These are phyloP conservation scores for Cladophialophora immunda DNA, from an alignment of 2,329 filamentous ascomycete species.

Conservation along the genomic window DNA sequence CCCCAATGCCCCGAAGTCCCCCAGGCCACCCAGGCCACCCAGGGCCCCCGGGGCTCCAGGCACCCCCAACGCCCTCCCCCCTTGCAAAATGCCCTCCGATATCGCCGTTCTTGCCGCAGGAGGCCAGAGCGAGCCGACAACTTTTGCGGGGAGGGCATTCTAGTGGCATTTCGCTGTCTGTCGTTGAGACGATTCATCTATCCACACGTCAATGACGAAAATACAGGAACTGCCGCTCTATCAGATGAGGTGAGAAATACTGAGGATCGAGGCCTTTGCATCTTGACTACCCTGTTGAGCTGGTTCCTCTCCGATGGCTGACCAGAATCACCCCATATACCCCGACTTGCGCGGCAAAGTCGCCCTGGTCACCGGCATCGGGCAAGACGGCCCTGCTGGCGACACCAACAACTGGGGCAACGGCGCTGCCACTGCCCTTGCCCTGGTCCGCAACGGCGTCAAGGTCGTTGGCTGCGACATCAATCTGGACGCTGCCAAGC, in stretches of 20 bases:
- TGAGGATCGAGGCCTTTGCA: background rate
- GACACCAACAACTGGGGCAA: slow-evolving; percentile 33
- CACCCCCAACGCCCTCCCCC: background rate
- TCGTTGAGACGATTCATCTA: no score
- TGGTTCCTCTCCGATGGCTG: background rate
- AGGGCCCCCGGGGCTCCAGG: background rate
- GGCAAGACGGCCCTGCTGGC: slow-evolving; percentile 24
- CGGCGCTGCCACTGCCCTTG: slow-evolving; percentile 32
- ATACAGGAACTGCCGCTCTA: no score
- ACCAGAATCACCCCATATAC: slow-evolving; percentile 24
- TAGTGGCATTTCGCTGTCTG: no score
- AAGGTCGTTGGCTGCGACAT: slow-evolving; percentile 35
- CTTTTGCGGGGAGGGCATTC: background rate
- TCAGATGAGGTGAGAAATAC: background rate
- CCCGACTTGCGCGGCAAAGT: slow-evolving; percentile 31
- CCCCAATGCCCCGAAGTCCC: background rate
- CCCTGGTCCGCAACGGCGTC: slow-evolving; percentile 33
- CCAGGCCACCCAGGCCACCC: background rate
- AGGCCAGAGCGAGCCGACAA: background rate
- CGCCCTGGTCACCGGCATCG: slow-evolving; percentile 34
- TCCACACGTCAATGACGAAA: no score
- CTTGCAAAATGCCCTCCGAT: no score
- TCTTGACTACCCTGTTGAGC: no score
- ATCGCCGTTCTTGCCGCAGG: slow-evolving; percentile 1
- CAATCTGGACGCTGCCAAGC: slow-evolving; percentile 25